Percentiles rank a stretch among this genome's conserved stretches.
These are phyloP conservation scores for Gigaspora rosea DNA, from an alignment of 192 early-diverging fungal genomes.

Conservation along the genomic window DNA sequence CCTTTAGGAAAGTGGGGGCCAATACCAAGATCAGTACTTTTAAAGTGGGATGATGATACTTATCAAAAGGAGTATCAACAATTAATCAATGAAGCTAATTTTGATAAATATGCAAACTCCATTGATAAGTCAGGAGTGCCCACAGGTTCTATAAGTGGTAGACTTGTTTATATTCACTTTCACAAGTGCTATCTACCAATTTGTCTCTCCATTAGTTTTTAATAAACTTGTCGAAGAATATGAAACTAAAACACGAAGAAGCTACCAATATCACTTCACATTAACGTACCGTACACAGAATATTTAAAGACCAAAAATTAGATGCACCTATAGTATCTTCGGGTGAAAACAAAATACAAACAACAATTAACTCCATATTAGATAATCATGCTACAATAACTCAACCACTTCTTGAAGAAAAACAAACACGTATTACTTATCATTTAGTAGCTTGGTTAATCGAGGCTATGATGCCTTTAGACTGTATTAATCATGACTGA, in stretches of 20 bases:
- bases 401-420: too few species aligned
- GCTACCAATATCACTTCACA: too few species aligned
- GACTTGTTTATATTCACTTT: constrained; percentile 7
- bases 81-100: background rate
- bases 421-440: too few species aligned
- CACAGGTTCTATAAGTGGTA: background rate
- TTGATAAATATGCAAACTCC: background rate
- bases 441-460: too few species aligned
- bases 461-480: too few species aligned
- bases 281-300: too few species aligned
- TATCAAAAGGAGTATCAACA: background rate
- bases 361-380: too few species aligned
- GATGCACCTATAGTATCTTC: too few species aligned
- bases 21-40: constrained; percentile 3
- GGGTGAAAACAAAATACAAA: too few species aligned
- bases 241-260: background rate
- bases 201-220: background rate
- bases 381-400: too few species aligned
- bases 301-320: too few species aligned
- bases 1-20: background rate
- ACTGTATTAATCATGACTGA: too few species aligned
- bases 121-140: background rate
- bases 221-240: background rate
- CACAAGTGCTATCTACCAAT: background rate
- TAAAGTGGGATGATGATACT: constrained; percentile 4